Conservation (phyloP, 164 flowering plant species). For the Sextonia rubra region DNA sequence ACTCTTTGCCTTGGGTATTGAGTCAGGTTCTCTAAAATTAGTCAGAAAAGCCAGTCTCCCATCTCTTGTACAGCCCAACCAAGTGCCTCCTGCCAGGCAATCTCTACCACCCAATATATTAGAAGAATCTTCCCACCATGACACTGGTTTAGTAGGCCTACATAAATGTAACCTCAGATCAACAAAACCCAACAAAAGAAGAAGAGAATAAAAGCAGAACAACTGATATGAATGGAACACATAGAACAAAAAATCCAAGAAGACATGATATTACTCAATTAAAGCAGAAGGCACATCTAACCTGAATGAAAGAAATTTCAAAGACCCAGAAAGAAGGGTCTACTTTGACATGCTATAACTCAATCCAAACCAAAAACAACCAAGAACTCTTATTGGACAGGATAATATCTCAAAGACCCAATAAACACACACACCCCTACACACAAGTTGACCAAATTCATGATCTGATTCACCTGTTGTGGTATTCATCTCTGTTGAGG, state of each 20-base stretch:
- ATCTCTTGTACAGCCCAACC: conserved; percentile 62
- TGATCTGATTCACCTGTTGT: conserved; percentile 38
- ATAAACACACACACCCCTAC: not conserved
- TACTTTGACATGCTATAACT: too few relatives aligned
- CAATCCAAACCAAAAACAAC: too few relatives aligned
- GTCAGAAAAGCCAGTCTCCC: conserved; percentile 75
- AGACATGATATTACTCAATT: too few relatives aligned
- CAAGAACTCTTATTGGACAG: not conserved
- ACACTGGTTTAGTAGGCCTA: conserved; percentile 60
- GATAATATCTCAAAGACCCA: not conserved
- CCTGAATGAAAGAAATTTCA: not conserved
- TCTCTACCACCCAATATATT: conserved; percentile 79
- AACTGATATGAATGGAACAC: not conserved
- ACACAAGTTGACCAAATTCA: not conserved
- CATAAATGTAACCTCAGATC: not conserved
- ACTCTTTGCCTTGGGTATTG: conserved; percentile 35
- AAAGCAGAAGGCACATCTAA: not conserved
- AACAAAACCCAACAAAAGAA: not conserved
- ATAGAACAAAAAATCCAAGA: too few relatives aligned
- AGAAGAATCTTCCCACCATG: conserved; percentile 66
- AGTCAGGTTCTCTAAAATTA: conserved; percentile 47
- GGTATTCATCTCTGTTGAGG: conserved; percentile 76
- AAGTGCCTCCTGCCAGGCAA: conserved; percentile 74
- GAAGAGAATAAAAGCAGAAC: not conserved
- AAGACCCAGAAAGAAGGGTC: not conserved